Evolutionary conservation across 805 yeast species (phyloP).

Genomic region (Ogataea corticis): DNA sequence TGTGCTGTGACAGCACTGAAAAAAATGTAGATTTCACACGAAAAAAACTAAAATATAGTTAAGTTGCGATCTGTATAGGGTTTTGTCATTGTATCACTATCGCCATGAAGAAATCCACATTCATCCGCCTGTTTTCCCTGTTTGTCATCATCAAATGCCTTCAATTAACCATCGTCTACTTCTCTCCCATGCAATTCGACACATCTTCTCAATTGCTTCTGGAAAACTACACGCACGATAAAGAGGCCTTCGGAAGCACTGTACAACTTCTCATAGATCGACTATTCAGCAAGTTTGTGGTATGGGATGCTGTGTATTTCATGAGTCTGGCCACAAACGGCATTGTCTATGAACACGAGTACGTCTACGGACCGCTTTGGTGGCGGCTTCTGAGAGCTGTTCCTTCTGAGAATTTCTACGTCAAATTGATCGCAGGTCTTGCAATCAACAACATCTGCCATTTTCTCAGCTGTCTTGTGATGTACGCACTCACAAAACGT

Average conservation of each 20-base stretch:
- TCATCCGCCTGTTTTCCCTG: constrained; percentile 13
- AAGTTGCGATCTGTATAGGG: too few species aligned
- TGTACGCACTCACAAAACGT: constrained; percentile 48
- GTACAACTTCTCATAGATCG: constrained; percentile 8
- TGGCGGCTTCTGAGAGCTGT: constrained; percentile 41
- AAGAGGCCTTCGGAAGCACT: constrained; percentile 3
- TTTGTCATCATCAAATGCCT: constrained; percentile 37
- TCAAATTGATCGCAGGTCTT: constrained; percentile 48
- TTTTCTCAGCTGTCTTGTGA: constrained; percentile 44
- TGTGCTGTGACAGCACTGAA: not conserved
- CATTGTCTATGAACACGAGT: constrained; percentile 79
- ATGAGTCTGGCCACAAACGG: constrained; percentile 53
- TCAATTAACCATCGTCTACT: constrained; percentile 40
- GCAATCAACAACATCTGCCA: constrained; percentile 55
- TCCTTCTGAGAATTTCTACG: constrained; percentile 38
- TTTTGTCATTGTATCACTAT: too few species aligned
- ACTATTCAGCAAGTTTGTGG: constrained; percentile 54
- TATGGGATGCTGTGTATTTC: constrained; percentile 89
- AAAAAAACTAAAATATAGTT: too few species aligned
- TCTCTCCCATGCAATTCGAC: constrained; percentile 50
- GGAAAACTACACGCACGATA: constrained; percentile 21
- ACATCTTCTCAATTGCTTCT: constrained; percentile 45
- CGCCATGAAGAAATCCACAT: not conserved
- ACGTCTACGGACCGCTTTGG: constrained; percentile 86
- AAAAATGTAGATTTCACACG: not conserved